These are phyloP conservation scores for Auricularia cornea DNA, from an alignment of 768 basidiomycete species.

Conservation along the genomic window DNA sequence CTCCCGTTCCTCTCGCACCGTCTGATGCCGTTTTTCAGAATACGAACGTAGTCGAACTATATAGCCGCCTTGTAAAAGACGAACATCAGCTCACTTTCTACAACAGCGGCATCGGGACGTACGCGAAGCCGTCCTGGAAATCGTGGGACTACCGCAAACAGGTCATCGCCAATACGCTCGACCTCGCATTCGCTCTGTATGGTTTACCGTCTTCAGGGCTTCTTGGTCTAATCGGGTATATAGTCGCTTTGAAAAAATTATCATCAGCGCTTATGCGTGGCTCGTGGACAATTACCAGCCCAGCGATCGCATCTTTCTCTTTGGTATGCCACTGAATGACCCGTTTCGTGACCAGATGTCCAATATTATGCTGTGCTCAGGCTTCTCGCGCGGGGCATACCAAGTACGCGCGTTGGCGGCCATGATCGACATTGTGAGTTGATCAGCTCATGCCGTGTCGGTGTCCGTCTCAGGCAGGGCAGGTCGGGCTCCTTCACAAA, in stretches of 20 bases:
- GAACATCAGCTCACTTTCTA: too few relatives aligned
- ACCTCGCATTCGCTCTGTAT: conserved; percentile 34
- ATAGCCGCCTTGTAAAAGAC: conserved; percentile 27
- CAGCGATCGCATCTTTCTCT: conserved; percentile 35
- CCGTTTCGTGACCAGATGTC: background rate
- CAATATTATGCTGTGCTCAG: conserved; percentile 18
- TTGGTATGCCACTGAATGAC: conserved; percentile 24
- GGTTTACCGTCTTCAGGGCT: background rate
- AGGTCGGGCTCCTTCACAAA: conserved; percentile 35
- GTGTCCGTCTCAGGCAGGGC: background rate
- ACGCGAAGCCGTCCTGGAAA: conserved; percentile 19
- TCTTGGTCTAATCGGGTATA: conserved; percentile 12
- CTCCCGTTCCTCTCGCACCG: background rate
- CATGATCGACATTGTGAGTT: conserved; percentile 33
- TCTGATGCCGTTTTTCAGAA: conserved; percentile 28
- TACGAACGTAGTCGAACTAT: conserved; percentile 35
- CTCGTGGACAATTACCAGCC: conserved; percentile 29
- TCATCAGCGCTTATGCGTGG: conserved; percentile 33
- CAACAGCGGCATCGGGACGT: conserved; percentile 34
- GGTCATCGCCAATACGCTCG: conserved; percentile 19
- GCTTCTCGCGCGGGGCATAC: conserved; percentile 42
- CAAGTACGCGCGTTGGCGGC: conserved; percentile 35
- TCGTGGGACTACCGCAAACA: conserved; percentile 14
- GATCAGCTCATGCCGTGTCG: background rate
- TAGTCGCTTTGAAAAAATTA: conserved; percentile 23